Evolutionary conservation across 768 basidiomycete genomes (phyloP), one percentile per base, ranked within the genome.

Genomic region (Hygrocybe punicea): DNA sequence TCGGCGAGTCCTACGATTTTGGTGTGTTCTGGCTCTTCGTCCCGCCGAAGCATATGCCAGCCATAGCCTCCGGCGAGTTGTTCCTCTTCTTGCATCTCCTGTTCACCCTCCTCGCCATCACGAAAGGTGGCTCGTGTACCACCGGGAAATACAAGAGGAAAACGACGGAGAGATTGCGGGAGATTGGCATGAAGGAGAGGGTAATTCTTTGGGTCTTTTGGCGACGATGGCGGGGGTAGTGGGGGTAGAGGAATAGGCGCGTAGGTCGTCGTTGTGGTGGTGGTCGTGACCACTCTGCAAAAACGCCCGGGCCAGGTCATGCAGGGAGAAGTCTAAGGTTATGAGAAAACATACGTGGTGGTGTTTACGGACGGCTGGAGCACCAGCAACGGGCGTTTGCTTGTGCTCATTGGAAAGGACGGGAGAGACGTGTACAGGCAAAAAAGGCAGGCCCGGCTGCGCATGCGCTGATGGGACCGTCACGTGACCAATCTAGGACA

Each of bases 231-330:
- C 2, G 84, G 73, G 8, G 91, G 89, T 2, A 93, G 72, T 7
- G 86, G 73, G 1, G 91, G 91, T 2, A 93, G 69, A 37, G 84
- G 86, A 60, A 93, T 91, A n/a, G 91, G 91, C 55, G 91, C 87
- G 74, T 93, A 92, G 10, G 87, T 84, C 2, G 92, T 93, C 1
- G 91, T 93, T 2, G 92, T 93, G 0, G 89, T 91, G 1, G 92
- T 93, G n/a, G 89, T 93, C 49, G 91, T 93, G 63, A 91, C 87
- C 64, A 93, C 89, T 53, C 91, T 93, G 67, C 36, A 62, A 8
- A 29, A 4, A 10, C 40, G 11, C 9, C 36, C 36, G 36, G n/a
- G 36, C 36, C n/a, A 39, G 36, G 36, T 39, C n/a, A n/a, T 39
- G 36, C 36, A n/a, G 36, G 36, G 50, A 50, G 51, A 19, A 24